These are phyloP conservation scores for Penstemon newberryi DNA, from an alignment of 257 asterid species.

Conservation along the genomic window DNA sequence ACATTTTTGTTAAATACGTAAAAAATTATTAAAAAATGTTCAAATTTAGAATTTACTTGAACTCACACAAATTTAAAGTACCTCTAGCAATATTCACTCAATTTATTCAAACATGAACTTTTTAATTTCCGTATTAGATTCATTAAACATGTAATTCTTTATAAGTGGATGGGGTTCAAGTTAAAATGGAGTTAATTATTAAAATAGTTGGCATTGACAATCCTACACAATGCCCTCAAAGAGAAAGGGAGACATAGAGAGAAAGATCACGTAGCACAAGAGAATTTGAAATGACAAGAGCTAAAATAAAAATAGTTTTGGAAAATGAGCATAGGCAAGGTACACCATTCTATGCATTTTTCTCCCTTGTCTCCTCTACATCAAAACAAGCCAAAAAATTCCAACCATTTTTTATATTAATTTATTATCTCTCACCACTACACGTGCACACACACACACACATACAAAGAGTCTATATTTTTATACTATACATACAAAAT, in stretches of 20 bases:
- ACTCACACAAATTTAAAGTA: too few relatives aligned
- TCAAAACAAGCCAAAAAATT: conserved; percentile 33
- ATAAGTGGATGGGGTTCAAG: too few relatives aligned
- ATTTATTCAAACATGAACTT: too few relatives aligned
- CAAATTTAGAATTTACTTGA: too few relatives aligned
- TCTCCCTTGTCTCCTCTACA: conserved; percentile 44
- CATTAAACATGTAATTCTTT: too few relatives aligned
- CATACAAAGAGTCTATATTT: too few relatives aligned
- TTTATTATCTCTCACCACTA: conserved; percentile 20
- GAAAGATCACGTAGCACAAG: conserved; percentile 18
- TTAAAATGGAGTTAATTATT: too few relatives aligned
- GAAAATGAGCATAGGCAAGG: conserved; percentile 50
- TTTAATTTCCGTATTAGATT: too few relatives aligned
- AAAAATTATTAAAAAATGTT: too few relatives aligned
- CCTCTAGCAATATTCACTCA: too few relatives aligned
- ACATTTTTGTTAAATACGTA: too few relatives aligned
- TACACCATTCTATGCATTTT: conserved; percentile 43
- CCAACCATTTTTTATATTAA: neutral
- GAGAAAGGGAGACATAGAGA: conserved; percentile 30
- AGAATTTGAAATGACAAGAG: conserved; percentile 51
- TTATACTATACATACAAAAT: neutral
- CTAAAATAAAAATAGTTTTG: conserved; percentile 29
- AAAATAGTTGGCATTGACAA: too few relatives aligned
- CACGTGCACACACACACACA: conserved; percentile 38
- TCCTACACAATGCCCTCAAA: neutral